Evolutionary conservation across 2,329 filamentous ascomycete genomes (phyloP), one percentile per base, ranked within the genome.

Genomic region (Colletotrichum euphorbiae): DNA sequence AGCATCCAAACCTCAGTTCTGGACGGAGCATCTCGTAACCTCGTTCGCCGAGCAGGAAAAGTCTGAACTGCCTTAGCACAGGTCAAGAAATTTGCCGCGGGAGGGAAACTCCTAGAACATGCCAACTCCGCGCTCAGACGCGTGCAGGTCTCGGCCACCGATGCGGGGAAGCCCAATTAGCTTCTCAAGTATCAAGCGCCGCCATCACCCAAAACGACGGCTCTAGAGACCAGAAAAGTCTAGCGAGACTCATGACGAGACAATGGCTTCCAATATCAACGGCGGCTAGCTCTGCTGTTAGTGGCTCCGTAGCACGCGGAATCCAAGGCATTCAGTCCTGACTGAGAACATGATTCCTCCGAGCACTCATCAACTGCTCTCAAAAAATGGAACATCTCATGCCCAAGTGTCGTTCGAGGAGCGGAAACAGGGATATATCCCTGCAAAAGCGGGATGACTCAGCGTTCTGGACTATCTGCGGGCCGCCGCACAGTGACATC

Each of bases 401-500:
- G 28, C 48, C n/a, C 11, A 52, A 33, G 6, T n/a, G 19, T 19
- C 33, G 17, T 19, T 56, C 52, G 15, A 42, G 42, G 52, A n/a
- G n/a, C 43, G 24, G 56, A 57, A 59, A 21, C 54, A 60, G 24
- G 66, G 66, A 60, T 55, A 9, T 5, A 55, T 55, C 66, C 66
- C 51, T 63, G 48, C 28, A 6, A 19, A 0, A 4, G 0, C 0
- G 0, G 3, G 61, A 46, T 60, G 54, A 66, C 38, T 65, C 62
- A 66, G 66, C 66, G 62, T 59, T 69, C 66, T 66, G 46, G 66
- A 55, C 66, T 55, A 42, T 28, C 7, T 9, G 42, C 33, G 24
- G 66, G 42, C 28, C 28, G 38, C 33, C 52, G 61, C 65, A 68
- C 46, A 50, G 61, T 68, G 62, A 51, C 65, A 65, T 65, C 28